Percentiles rank a stretch among this genome's conserved stretches.
Evolutionary conservation across 2,329 filamentous ascomycete genomes (phyloP).

Genomic region (Proliferodiscus dingleyae): DNA sequence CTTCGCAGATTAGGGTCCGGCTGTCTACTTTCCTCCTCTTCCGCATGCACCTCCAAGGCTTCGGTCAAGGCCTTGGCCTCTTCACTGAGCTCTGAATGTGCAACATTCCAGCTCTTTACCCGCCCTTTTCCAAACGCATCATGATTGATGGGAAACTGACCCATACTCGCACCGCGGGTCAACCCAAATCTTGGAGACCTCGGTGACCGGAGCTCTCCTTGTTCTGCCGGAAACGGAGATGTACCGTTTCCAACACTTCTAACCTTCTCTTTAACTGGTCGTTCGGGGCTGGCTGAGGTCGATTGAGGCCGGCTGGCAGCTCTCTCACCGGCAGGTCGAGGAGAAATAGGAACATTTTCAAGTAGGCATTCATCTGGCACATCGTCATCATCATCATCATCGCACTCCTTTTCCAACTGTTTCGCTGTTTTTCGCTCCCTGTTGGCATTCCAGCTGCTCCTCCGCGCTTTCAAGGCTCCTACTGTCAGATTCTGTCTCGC

Average conservation of each 20-base stretch:
- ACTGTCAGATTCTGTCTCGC: slow-evolving; percentile 23
- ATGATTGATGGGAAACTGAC: slow-evolving; percentile 56
- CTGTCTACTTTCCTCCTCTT: slow-evolving; percentile 52
- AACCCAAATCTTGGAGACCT: slow-evolving; percentile 38
- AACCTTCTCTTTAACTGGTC: slow-evolving; percentile 26
- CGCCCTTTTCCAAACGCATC: slow-evolving; percentile 46
- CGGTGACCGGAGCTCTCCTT: slow-evolving; percentile 46
- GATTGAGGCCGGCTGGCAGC: slow-evolving; percentile 50
- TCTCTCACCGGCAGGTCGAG: slow-evolving; percentile 56
- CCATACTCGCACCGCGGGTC: slow-evolving; percentile 30
- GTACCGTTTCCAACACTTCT: slow-evolving; percentile 53
- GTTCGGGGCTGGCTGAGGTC: slow-evolving; percentile 32
- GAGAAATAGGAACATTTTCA: slow-evolving; percentile 78
- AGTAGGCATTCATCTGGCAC: slow-evolving; percentile 75
- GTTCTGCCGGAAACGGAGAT: slow-evolving; percentile 52
- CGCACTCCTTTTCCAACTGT: slow-evolving; percentile 71
- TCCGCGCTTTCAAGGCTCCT: slow-evolving; percentile 18
- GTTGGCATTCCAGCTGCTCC: slow-evolving; percentile 63
- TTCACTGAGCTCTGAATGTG: slow-evolving; percentile 61
- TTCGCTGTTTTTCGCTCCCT: slow-evolving; percentile 60
- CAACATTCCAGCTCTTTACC: slow-evolving; percentile 71
- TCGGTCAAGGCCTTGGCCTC: slow-evolving; percentile 73
- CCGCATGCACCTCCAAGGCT: slow-evolving; percentile 74
- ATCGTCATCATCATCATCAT: slow-evolving; percentile 67
- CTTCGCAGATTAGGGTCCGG: slow-evolving; percentile 22